Evolutionary conservation across 345 rosid species (phyloP), one percentile per base, ranked within the genome.

Genomic region (Gossypium raimondii): DNA sequence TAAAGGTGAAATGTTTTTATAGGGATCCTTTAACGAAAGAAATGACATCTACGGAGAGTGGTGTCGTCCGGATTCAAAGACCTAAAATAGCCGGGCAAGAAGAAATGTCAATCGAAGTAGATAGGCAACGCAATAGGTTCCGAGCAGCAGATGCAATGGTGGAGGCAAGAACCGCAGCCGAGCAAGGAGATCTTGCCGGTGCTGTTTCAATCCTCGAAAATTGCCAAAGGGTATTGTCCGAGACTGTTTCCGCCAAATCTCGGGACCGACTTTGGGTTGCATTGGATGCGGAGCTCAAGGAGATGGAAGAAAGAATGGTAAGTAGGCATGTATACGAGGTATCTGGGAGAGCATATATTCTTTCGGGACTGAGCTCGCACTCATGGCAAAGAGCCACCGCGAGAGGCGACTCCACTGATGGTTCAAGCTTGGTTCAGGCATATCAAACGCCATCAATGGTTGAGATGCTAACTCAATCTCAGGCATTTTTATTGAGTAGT

Each of bases 301-400:
- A 91, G 82, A 95, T 95, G 96, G 97, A 93, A 80, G 98, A 93
- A 78, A 86, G 99, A 83, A 91, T 93, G 97, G 87, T 90, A 43
- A 95, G 94, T 78, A 90, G 94, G 79, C 96, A 93, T 72, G 93
- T 93, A 29, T 95, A 95, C 9, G 97, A 95, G 82, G 91, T 87
- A 57, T 95, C 96, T 0, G 98, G 99, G 22, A 88, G 99, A 74
- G 99, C 98, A 47, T 95, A 93, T 70, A 90, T 95, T 66, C 94
- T 95, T 17, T 95, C 99, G 0, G 99, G 99, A 64, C 91, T 95
- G 62, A 95, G 98, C 82, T 95, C 99, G 9, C 98, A 95, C 70
- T 95, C 97, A 12, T 93, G 99, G 99, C 99, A 95, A 82, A 86
- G 99, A 86, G 98, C 99, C 38, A 93, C 98, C 11, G 82, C 97